These are phyloP conservation scores for Ophiostoma quercus DNA, from an alignment of 2,329 filamentous ascomycete genomes.

Conservation along the genomic window DNA sequence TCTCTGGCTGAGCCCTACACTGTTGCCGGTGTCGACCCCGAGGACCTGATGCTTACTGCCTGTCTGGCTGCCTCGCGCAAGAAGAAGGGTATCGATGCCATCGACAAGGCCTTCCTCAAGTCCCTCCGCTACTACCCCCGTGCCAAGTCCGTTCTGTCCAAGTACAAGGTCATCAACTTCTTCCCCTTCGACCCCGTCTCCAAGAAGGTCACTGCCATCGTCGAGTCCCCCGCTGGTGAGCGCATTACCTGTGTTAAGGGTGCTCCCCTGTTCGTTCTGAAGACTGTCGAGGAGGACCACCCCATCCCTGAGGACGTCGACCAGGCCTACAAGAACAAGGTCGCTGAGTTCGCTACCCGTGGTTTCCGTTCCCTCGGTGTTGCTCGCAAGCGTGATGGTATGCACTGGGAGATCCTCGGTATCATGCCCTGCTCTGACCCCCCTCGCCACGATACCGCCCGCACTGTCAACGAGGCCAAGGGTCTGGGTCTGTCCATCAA, in stretches of 20 bases:
- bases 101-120: constrained; percentile 93
- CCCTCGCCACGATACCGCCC: constrained; percentile 82
- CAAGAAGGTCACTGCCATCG: constrained; percentile 83
- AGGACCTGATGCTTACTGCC: constrained; percentile 83
- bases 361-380: constrained; percentile 93
- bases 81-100: constrained; percentile 93
- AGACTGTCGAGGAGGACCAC: constrained; percentile 81
- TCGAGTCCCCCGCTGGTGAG: constrained; percentile 78
- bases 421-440: constrained; percentile 95
- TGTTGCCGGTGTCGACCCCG: constrained; percentile 72
- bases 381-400: constrained; percentile 78
- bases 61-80: constrained; percentile 86
- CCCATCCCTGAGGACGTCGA: constrained; percentile 70
- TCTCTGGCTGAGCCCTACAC: constrained; percentile 81
- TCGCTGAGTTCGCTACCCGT: constrained; percentile 84
- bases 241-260: constrained; percentile 86
- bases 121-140: constrained; percentile 74
- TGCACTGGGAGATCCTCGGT: constrained; percentile 83
- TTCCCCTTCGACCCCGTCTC: constrained; percentile 87
- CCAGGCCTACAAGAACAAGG: constrained; percentile 84
- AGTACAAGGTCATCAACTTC: constrained; percentile 82
- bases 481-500: constrained; percentile 83
- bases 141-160: constrained; percentile 72
- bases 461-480: constrained; percentile 87
- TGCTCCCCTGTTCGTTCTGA: constrained; percentile 79